Evolutionary conservation across 345 rosid genomes (phyloP).

Genomic region (Populus nigra): DNA sequence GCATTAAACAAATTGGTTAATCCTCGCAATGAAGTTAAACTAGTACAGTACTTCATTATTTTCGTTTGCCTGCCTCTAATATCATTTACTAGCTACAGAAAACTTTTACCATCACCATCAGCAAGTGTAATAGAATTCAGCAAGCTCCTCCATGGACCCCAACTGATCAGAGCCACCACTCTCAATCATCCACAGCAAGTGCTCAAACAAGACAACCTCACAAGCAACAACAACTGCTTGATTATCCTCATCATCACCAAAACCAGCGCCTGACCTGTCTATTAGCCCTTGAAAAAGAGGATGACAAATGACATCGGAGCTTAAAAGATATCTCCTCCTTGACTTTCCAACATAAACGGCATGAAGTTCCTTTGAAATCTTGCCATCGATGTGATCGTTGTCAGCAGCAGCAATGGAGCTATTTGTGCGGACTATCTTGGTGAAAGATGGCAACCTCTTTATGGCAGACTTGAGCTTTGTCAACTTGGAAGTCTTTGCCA

Average conservation of each 20-base stretch:
- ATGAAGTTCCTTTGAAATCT: constrained; percentile 30
- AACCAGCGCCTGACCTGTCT: constrained; percentile 46
- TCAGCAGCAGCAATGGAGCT: constrained; percentile 13
- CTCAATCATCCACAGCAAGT: constrained; percentile 91
- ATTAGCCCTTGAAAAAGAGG: constrained; percentile 79
- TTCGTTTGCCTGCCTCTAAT: neutral
- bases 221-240: constrained; percentile 57
- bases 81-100: neutral
- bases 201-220: constrained; percentile 92
- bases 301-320: constrained; percentile 55
- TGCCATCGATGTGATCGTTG: neutral
- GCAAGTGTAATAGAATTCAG: constrained; percentile 59
- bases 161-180: constrained; percentile 39
- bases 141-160: constrained; percentile 72
- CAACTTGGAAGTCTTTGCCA: constrained; percentile 74
- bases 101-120: constrained; percentile 6
- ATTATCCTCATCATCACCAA: constrained; percentile 18
- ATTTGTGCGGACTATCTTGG: constrained; percentile 40
- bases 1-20: neutral
- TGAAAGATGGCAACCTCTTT: constrained; percentile 77
- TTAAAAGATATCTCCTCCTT: constrained; percentile 63
- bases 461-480: constrained; percentile 89
- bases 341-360: constrained; percentile 89
- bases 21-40: neutral
- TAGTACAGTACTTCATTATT: neutral